A percentile compares a stretch with the other conserved stretches of the same genome.
Conservation (phyloP, 768 basidiomycete species). For the Suillus plorans region DNA sequence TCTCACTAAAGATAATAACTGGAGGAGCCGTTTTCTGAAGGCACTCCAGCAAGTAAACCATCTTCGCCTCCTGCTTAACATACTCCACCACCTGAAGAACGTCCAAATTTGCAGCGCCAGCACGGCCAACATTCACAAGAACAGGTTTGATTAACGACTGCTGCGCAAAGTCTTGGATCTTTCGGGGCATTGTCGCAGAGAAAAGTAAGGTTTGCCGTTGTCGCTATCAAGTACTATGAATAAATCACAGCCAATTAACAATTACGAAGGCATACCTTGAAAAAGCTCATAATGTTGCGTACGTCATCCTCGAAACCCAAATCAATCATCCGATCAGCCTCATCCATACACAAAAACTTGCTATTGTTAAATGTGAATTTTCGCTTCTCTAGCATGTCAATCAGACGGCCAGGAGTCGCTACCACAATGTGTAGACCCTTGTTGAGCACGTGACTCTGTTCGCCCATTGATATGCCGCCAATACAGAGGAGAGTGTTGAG, state of each 20-base stretch:
- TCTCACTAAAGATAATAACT: constrained; percentile 96
- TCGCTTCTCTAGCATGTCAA: constrained; percentile 98
- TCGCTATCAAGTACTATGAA: constrained; percentile 46
- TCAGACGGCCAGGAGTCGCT: constrained; percentile 93
- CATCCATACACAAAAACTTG: constrained; percentile 98
- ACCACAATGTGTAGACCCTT: constrained; percentile 95
- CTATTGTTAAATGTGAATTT: constrained; percentile 90
- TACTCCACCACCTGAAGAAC: constrained; percentile 97
- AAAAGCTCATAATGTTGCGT: constrained; percentile 98
- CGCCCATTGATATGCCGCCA: constrained; percentile 97
- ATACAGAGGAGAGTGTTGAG: constrained; percentile 91
- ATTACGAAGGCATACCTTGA: constrained; percentile 61
- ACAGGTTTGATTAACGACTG: constrained; percentile 94
- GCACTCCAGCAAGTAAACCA: constrained; percentile 98
- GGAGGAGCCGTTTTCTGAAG: constrained; percentile 98
- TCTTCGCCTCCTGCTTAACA: constrained; percentile 99
- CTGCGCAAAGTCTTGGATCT: constrained; percentile 98
- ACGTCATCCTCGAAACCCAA: constrained; percentile 99
- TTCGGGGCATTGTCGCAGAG: constrained; percentile 98
- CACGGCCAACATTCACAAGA: constrained; percentile 95
- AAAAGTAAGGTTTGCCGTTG: constrained; percentile 97
- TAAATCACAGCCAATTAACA: constrained; percentile 2
- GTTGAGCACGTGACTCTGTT: constrained; percentile 89
- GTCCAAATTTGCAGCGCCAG: constrained; percentile 96
- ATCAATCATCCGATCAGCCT: constrained; percentile 99